A percentile compares a stretch with the other conserved stretches of the same genome.
Conservation (phyloP, 169 alveolate species). For the Babesia caballi region DNA sequence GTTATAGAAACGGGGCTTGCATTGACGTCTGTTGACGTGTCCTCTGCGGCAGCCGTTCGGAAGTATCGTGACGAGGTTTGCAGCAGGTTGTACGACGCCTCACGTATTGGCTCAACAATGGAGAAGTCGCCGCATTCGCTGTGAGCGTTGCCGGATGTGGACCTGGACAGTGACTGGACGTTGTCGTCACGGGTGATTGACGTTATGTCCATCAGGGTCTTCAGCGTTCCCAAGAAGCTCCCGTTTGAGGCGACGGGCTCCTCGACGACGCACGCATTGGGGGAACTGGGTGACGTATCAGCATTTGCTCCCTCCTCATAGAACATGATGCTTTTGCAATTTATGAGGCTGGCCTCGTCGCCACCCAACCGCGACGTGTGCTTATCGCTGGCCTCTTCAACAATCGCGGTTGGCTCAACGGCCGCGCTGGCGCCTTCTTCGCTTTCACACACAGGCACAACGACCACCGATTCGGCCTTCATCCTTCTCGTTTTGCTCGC, state of each 20-base stretch:
- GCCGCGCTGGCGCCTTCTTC: not conserved
- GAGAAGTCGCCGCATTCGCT: not conserved
- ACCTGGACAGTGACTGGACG: not conserved
- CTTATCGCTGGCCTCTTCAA: not conserved
- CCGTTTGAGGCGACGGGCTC: not conserved
- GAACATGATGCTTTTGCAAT: not conserved
- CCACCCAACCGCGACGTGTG: too few species aligned
- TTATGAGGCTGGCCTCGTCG: not conserved
- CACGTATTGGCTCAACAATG: not conserved
- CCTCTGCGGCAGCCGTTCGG: too few species aligned
- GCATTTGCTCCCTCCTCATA: not conserved
- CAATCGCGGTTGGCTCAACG: not conserved
- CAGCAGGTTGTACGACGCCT: constrained; percentile 10
- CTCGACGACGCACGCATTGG: not conserved
- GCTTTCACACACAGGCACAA: not conserved
- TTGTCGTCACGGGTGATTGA: not conserved
- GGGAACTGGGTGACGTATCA: not conserved
- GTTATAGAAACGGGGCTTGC: not conserved
- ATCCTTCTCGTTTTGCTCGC: too few species aligned
- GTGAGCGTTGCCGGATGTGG: not conserved
- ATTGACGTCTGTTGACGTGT: too few species aligned
- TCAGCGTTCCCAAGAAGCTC: constrained; percentile 14
- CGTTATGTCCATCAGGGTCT: constrained; percentile 20
- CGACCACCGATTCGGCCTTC: not conserved
- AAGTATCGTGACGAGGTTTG: not conserved